Evolutionary conservation across 805 yeast species (phyloP).

Genomic region (Saccharomycopsis synnaedendra): DNA sequence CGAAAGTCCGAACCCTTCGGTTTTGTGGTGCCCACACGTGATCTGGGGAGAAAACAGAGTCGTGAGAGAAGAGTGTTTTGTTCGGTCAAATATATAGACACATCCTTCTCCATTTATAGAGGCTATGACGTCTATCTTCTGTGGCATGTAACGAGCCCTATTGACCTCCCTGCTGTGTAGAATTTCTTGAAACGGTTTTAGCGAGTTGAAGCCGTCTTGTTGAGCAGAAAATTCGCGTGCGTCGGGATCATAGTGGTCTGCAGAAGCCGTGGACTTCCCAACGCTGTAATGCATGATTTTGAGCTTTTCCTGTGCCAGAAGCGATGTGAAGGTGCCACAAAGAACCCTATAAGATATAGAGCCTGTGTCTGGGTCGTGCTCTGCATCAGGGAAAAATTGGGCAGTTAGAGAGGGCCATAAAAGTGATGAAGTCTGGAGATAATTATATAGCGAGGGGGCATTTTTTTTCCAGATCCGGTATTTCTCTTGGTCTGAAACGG

Average conservation of each 20-base stretch:
- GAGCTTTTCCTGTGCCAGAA: conserved; percentile 18
- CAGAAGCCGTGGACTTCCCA: conserved; percentile 12
- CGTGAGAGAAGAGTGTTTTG: conserved; percentile 47
- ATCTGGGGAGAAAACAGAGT: conserved; percentile 37
- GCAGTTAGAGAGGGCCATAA: conserved; percentile 64
- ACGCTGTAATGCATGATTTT: conserved; percentile 4
- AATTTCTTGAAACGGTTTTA: conserved; percentile 36
- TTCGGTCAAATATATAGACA: conserved; percentile 63
- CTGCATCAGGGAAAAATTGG: conserved; percentile 50
- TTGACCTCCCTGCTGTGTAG: conserved; percentile 65
- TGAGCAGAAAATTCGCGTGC: conserved; percentile 7
- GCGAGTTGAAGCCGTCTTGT: conserved; percentile 16
- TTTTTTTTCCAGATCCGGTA: conserved; percentile 64
- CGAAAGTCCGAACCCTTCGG: conserved; percentile 58
- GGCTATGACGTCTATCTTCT: conserved; percentile 75
- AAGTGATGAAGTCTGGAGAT: conserved; percentile 55
- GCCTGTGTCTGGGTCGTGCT: conserved; percentile 6
- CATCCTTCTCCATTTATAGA: conserved; percentile 58
- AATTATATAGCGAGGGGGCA: conserved; percentile 66
- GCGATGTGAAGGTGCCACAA: conserved; percentile 17
- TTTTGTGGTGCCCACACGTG: conserved; percentile 28
- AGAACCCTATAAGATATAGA: conserved; percentile 15
- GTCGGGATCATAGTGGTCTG: conserved; percentile 16
- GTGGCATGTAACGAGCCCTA: conserved; percentile 65
- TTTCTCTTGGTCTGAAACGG: conserved; percentile 22